phyloP scores from a whole-genome alignment of 345 rosid genomes.

The Psidium guajava region DNA sequence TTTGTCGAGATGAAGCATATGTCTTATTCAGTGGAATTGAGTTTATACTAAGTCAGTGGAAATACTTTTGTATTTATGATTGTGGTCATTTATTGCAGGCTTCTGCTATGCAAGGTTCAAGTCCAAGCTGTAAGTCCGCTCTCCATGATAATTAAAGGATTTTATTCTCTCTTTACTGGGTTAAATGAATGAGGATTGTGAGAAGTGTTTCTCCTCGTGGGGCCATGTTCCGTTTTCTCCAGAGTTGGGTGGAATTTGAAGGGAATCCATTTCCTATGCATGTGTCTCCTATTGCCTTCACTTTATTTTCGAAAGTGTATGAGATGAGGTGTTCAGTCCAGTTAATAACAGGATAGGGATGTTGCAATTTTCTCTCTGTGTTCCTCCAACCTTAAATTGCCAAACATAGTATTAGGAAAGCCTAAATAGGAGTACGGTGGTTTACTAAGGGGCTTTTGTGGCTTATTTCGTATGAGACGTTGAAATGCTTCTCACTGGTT shows the following conservation, averaged over 20 bases:
- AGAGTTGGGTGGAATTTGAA: background rate
- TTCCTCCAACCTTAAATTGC: background rate
- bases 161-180: background rate
- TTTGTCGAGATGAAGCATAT: background rate
- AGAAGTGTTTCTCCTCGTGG: background rate
- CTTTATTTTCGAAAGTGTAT: background rate
- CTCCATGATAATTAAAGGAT: background rate
- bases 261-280: background rate
- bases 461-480: background rate
- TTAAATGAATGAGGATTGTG: background rate
- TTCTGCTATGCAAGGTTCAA: background rate
- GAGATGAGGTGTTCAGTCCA: background rate
- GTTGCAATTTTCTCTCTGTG: background rate
- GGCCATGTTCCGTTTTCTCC: background rate
- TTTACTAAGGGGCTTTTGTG: background rate
- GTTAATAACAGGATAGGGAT: background rate
- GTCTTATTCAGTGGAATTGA: background rate
- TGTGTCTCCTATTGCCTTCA: background rate
- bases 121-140: background rate
- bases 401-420: background rate
- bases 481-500: background rate
- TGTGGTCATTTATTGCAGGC: background rate
- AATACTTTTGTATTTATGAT: background rate
- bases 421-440: background rate
- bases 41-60: background rate